Conservation (phyloP, 441 rosid species). For the Populus tomentosa region DNA sequence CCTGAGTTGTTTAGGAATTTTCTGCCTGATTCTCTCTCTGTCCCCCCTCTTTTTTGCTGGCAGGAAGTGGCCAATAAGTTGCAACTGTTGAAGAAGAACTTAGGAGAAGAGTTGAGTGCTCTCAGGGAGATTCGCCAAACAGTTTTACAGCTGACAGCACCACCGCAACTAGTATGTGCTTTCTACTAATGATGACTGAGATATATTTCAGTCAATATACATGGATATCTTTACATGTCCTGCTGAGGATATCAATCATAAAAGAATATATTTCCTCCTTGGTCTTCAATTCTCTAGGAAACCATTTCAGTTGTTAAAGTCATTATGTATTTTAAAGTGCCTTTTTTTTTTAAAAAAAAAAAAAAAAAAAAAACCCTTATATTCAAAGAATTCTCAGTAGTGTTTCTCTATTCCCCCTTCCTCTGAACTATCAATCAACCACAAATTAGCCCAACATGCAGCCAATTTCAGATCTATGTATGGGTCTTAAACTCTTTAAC, state of each 20-base stretch:
- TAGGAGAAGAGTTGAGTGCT: constrained; percentile 56
- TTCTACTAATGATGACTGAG: constrained; percentile 1
- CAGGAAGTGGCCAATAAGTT: constrained; percentile 72
- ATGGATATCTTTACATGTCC: neutral
- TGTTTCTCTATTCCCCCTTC: neutral
- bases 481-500: constrained; percentile 2
- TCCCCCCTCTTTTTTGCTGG: constrained; percentile 16
- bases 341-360: neutral
- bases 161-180: constrained; percentile 64
- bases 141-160: constrained; percentile 64
- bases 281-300: neutral
- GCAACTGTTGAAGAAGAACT: constrained; percentile 56
- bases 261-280: neutral
- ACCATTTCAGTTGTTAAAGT: neutral
- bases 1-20: neutral
- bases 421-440: neutral
- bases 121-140: constrained; percentile 73
- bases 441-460: neutral
- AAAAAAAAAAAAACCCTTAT: neutral
- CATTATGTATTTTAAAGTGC: neutral
- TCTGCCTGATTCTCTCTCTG: constrained; percentile 4
- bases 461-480: neutral
- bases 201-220: neutral
- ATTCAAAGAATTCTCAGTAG: neutral
- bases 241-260: neutral